phyloP scores from a whole-genome alignment of 352 stramenopile species.

The Pythium pectinolyticum region DNA sequence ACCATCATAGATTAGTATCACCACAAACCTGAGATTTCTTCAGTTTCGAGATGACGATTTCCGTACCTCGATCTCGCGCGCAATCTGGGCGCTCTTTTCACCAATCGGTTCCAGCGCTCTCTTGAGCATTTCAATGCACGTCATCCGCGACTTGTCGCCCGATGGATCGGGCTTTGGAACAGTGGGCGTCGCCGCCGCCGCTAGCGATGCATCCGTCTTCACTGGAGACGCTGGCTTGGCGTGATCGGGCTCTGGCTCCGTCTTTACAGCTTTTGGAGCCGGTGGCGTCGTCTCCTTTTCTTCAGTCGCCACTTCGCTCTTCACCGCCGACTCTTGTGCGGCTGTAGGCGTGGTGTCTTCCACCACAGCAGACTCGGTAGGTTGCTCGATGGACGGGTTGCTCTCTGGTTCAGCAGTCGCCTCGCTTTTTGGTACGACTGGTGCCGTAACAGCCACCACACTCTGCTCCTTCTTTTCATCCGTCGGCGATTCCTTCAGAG shows the following conservation, averaged over 20 bases:
- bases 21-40: too few species aligned
- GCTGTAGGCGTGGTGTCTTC: neutral
- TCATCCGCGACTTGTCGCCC: constrained; percentile 55
- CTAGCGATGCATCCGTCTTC: constrained; percentile 7
- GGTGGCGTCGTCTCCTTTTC: neutral
- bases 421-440: neutral
- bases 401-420: constrained; percentile 5
- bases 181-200: too few species aligned
- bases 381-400: too few species aligned
- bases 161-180: constrained; percentile 37
- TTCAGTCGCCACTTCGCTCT: constrained; percentile 4
- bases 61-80: constrained; percentile 72
- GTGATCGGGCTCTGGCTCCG: neutral
- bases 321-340: neutral
- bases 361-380: neutral
- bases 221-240: constrained; percentile 1
- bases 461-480: neutral
- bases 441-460: neutral
- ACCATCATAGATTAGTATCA: too few species aligned
- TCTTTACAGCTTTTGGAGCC: neutral
- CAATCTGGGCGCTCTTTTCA: constrained; percentile 37
- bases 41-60: too few species aligned
- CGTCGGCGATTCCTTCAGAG: too few species aligned
- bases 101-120: constrained; percentile 52
- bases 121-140: constrained; percentile 71